These are phyloP conservation scores for Phytophthora pistaciae DNA, from an alignment of 352 stramenopile genomes.

Conservation along the genomic window DNA sequence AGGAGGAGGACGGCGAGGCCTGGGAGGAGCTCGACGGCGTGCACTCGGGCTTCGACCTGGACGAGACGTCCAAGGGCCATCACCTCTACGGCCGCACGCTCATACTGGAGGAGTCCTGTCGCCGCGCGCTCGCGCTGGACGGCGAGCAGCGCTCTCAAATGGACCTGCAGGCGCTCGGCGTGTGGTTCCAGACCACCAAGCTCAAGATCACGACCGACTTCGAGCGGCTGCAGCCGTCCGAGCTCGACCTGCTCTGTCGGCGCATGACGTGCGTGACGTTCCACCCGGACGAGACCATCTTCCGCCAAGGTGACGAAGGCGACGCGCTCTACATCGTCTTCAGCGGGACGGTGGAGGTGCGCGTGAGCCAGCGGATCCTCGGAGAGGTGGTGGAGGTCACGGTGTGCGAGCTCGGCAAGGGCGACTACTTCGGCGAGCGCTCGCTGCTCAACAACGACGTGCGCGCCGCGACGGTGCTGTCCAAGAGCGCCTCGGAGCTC, in stretches of 20 bases:
- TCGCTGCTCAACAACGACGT: constrained; percentile 67
- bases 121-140: constrained; percentile 55
- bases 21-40: constrained; percentile 43
- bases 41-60: constrained; percentile 57
- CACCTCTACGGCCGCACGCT: constrained; percentile 70
- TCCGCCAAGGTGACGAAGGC: constrained; percentile 73
- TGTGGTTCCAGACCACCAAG: constrained; percentile 82
- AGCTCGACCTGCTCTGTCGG: constrained; percentile 71
- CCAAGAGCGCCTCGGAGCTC: constrained; percentile 62
- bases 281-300: constrained; percentile 65
- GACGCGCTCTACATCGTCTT: constrained; percentile 84
- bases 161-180: constrained; percentile 69
- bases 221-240: constrained; percentile 58
- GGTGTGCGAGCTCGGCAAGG: constrained; percentile 68
- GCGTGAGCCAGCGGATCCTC: constrained; percentile 65
- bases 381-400: constrained; percentile 76
- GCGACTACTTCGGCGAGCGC: constrained; percentile 83
- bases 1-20: constrained; percentile 23
- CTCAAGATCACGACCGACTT: constrained; percentile 83
- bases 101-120: constrained; percentile 76
- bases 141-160: constrained; percentile 64
- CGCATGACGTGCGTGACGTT: constrained; percentile 63
- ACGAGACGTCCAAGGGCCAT: constrained; percentile 28
- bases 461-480: constrained; percentile 66
- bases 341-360: constrained; percentile 64